Evolutionary conservation across 1,284 basidiomycete genomes (phyloP).

Genomic region (Cutaneotrichosporon arboriforme): DNA sequence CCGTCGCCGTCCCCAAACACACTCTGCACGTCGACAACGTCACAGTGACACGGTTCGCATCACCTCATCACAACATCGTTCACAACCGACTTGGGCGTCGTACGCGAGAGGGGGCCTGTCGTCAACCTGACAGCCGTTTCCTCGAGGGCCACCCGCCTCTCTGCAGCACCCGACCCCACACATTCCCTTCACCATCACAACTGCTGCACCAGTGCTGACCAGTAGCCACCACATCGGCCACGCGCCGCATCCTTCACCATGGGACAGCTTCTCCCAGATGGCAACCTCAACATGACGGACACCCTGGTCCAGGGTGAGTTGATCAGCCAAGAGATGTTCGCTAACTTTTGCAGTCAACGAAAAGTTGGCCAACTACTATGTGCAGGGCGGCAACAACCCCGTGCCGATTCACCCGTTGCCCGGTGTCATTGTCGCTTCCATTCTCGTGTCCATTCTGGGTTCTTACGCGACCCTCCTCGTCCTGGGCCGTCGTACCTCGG

Average conservation of each 20-base stretch:
- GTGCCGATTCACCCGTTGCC: slow-evolving; percentile 48
- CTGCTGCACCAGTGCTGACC: no score
- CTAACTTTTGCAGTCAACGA: slow-evolving; percentile 24
- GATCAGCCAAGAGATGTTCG: background rate
- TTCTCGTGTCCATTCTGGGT: slow-evolving; percentile 51
- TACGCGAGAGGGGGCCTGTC: no score
- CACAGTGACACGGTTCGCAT: no score
- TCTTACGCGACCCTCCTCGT: slow-evolving; percentile 52
- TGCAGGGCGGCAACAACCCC: slow-evolving; percentile 15
- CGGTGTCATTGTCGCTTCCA: slow-evolving; percentile 50
- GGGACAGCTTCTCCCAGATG: background rate
- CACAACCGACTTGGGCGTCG: no score
- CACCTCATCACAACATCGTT: no score
- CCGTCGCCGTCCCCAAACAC: no score
- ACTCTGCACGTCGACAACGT: no score
- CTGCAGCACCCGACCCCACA: no score
- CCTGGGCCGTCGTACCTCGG: slow-evolving; percentile 49
- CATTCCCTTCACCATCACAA: no score
- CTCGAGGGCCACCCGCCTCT: no score
- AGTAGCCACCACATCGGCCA: background rate
- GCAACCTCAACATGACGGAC: slow-evolving; percentile 1
- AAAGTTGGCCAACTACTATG: slow-evolving; percentile 45
- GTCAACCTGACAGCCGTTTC: no score
- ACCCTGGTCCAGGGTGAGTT: slow-evolving; percentile 3
- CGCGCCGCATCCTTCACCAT: background rate